Conservation (phyloP, 2,329 filamentous ascomycete genomes). For the Graphiopsis chlorocephala region DNA sequence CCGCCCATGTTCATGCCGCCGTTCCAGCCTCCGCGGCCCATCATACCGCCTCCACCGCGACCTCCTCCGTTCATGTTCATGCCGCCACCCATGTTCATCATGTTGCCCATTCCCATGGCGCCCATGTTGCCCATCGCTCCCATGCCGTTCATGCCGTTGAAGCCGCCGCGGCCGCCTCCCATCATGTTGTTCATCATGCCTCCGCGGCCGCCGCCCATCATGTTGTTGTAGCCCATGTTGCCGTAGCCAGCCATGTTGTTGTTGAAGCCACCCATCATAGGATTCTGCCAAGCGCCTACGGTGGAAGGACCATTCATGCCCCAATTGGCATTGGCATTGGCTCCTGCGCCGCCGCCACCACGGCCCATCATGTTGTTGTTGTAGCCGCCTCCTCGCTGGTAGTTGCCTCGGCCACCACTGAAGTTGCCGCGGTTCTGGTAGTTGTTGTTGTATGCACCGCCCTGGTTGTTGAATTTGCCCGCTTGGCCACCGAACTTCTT, state of each 20-base stretch:
- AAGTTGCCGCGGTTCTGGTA: conserved; percentile 29
- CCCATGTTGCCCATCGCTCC: conserved; percentile 28
- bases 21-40: conserved; percentile 32
- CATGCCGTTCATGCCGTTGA: conserved; percentile 51
- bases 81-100: conserved; percentile 29
- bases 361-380: conserved; percentile 16
- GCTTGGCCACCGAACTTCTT: conserved; percentile 52
- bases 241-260: conserved; percentile 20
- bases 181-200: conserved; percentile 33
- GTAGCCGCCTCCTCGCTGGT: conserved; percentile 22
- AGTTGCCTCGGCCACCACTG: conserved; percentile 20
- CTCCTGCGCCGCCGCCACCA: conserved; percentile 9
- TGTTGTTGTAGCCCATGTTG: conserved; percentile 34
- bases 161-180: conserved; percentile 42
- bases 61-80: conserved; percentile 28
- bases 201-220: conserved; percentile 28
- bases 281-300: conserved; percentile 18
- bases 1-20: conserved; percentile 37
- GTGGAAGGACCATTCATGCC: conserved; percentile 24
- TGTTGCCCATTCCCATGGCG: conserved; percentile 31
- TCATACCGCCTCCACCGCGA: conserved; percentile 50
- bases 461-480: conserved; percentile 38
- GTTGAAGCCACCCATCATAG: conserved; percentile 23
- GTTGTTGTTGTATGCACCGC: conserved; percentile 38
- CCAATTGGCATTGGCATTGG: conserved; percentile 18